Percentiles rank a stretch among this genome's conserved stretches.
These are phyloP conservation scores for Narthecium ossifragum DNA, from an alignment of 106 monocot genomes.

Conservation along the genomic window DNA sequence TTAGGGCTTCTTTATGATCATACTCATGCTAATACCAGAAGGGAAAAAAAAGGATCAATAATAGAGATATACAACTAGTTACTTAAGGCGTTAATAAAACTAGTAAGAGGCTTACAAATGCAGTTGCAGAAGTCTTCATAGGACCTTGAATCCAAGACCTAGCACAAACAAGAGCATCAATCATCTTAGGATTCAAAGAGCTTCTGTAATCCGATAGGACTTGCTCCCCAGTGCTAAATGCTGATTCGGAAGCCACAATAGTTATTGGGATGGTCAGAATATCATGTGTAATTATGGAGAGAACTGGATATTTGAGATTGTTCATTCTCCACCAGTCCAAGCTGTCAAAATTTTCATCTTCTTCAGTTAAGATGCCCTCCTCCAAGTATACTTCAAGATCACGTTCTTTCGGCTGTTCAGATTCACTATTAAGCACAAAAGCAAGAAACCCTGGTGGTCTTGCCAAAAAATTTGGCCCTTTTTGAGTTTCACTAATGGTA, in stretches of 20 bases:
- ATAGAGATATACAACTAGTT: not conserved
- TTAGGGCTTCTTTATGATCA: not conserved
- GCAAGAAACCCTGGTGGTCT: not conserved
- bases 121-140: not conserved
- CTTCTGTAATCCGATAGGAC: not conserved
- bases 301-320: not conserved
- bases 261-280: not conserved
- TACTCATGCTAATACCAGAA: not conserved
- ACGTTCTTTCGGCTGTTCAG: not conserved
- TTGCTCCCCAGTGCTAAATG: not conserved
- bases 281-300: not conserved
- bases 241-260: not conserved
- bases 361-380: not conserved
- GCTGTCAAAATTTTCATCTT: not conserved
- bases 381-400: not conserved
- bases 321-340: not conserved
- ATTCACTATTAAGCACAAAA: not conserved
- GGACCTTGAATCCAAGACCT: not conserved
- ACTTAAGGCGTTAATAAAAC: not conserved
- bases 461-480: not conserved
- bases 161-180: not conserved
- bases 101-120: not conserved
- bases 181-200: not conserved
- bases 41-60: not conserved
- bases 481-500: not conserved